Percentiles rank a stretch among this genome's conserved stretches.
phyloP scores from a whole-genome alignment of 2,329 filamentous ascomycete genomes.

The Aspergillus carbonarius region DNA sequence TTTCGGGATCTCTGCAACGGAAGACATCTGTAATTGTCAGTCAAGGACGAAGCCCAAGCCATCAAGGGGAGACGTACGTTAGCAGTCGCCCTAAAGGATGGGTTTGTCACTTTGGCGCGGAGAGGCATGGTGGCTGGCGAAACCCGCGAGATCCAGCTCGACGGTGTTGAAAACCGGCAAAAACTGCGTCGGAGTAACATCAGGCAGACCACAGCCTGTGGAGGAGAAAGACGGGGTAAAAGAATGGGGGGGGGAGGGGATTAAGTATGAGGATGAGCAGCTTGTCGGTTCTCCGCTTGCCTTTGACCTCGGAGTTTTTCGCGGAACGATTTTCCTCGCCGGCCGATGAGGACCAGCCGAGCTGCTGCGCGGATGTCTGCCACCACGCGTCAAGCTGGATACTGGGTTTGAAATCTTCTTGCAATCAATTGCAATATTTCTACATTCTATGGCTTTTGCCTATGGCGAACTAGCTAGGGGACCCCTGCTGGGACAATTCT shows the following conservation, averaged over 20 bases:
- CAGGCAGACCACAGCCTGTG: constrained; percentile 27
- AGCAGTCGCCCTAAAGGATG: constrained; percentile 54
- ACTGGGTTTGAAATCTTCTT: not conserved
- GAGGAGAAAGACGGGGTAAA: constrained; percentile 10
- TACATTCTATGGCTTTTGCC: not conserved
- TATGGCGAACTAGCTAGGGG: too few species aligned
- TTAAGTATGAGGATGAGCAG: constrained; percentile 24
- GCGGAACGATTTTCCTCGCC: constrained; percentile 22
- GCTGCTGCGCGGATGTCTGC: not conserved
- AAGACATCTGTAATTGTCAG: constrained; percentile 44
- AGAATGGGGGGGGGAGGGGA: constrained; percentile 14
- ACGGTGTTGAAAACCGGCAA: constrained; percentile 40
- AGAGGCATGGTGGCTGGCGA: constrained; percentile 67
- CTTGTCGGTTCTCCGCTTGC: constrained; percentile 26
- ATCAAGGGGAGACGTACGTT: constrained; percentile 45
- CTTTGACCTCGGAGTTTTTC: constrained; percentile 35
- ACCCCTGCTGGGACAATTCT: not conserved
- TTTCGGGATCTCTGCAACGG: constrained; percentile 42
- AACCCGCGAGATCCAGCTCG: constrained; percentile 49
- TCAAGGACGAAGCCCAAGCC: not conserved
- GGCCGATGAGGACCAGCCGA: constrained; percentile 8
- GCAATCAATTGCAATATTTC: not conserved
- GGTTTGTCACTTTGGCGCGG: constrained; percentile 69
- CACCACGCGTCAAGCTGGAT: not conserved
- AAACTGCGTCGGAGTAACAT: constrained; percentile 47